A percentile compares a stretch with the other conserved stretches of the same genome.
These are phyloP conservation scores for Tolypocladium pustulatum DNA, from an alignment of 2,329 filamentous ascomycete species.

Conservation along the genomic window DNA sequence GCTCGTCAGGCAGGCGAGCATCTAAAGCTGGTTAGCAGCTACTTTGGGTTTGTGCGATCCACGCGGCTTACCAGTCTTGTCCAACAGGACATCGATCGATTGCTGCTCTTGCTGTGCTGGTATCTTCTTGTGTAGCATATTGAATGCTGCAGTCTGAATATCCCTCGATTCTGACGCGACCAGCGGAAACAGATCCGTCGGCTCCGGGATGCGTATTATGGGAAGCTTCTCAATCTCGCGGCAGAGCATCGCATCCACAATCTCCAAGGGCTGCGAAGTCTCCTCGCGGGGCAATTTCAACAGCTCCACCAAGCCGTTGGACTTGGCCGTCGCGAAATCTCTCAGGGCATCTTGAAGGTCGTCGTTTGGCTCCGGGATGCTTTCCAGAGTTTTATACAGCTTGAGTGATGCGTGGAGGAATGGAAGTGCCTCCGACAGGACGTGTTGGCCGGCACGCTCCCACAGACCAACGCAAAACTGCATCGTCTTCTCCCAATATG, in stretches of 20 bases:
- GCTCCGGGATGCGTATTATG: conserved; percentile 48
- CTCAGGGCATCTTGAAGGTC: conserved; percentile 69
- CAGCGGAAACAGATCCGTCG: conserved; percentile 62
- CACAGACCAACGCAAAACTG: conserved; percentile 49
- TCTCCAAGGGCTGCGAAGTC: conserved; percentile 55
- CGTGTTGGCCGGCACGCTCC: conserved; percentile 32
- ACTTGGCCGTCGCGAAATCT: conserved; percentile 45
- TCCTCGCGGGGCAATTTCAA: conserved; percentile 41
- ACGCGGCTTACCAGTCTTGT: conserved; percentile 45
- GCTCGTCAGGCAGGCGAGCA: conserved; percentile 69
- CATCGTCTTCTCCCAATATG: conserved; percentile 67
- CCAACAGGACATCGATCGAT: conserved; percentile 65
- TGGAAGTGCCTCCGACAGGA: conserved; percentile 41
- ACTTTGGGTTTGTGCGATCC: not conserved
- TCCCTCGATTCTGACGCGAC: conserved; percentile 64
- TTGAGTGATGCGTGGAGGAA: conserved; percentile 64
- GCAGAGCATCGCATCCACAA: conserved; percentile 65
- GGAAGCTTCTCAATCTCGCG: conserved; percentile 58
- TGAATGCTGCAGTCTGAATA: conserved; percentile 73
- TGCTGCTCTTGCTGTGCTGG: conserved; percentile 70
- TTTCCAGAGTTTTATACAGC: conserved; percentile 53
- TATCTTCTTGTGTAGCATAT: conserved; percentile 69
- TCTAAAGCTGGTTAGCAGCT: conserved; percentile 18
- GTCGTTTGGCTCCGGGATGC: conserved; percentile 67
- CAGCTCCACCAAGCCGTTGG: conserved; percentile 48